Evolutionary conservation across 345 rosid genomes (phyloP), one percentile per base, ranked within the genome.

Genomic region (Chamaenerion angustifolium): DNA sequence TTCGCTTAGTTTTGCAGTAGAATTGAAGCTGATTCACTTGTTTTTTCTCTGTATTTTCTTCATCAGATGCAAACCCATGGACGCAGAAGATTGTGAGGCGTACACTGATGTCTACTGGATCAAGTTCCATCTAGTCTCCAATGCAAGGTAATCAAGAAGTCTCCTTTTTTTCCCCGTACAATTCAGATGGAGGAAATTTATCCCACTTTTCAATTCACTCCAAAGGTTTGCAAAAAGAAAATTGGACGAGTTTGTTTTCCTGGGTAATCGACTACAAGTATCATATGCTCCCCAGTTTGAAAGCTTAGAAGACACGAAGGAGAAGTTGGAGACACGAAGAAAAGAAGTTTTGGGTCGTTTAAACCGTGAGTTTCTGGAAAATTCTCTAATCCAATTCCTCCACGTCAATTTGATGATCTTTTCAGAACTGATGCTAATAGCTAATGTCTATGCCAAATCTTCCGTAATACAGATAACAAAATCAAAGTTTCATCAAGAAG

Each of bases 41-140:
- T 8, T 31, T 7, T 31, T 31, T 31, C n/a, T 31, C 37, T 31
- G 37, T 7, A 3, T 31, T 31, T 31, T 31, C 37, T 31, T 27
- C 68, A 45, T 64, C 21, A 82, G 95, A 54, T 73, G 82, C 60
- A 87, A 86, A 64, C 94, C 95, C 10, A 86, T 90, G 95, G 95
- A 90, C 70, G 94, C 80, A 0, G 98, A 90, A 68, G 95, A 83
- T 4, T 86, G 88, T 57, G 87, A 69, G 49, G 70, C 64, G 17
- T 86, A 76, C 55, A 90, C 94, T 0, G 95, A 86, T 72, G 94
- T 86, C 40, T 83, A 76, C 56, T 81, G 90, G 84, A 75, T 86
- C 68, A 81, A 90, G 55, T 86, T 86, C 51, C 71, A 56, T 54
- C 74, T 78, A 31, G 42, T 74, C 45, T 60, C 80, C 69, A 86